Percentiles rank a stretch among this genome's conserved stretches.
Evolutionary conservation across 2,329 filamentous ascomycete species (phyloP).

Genomic region (Xylaria sp.): DNA sequence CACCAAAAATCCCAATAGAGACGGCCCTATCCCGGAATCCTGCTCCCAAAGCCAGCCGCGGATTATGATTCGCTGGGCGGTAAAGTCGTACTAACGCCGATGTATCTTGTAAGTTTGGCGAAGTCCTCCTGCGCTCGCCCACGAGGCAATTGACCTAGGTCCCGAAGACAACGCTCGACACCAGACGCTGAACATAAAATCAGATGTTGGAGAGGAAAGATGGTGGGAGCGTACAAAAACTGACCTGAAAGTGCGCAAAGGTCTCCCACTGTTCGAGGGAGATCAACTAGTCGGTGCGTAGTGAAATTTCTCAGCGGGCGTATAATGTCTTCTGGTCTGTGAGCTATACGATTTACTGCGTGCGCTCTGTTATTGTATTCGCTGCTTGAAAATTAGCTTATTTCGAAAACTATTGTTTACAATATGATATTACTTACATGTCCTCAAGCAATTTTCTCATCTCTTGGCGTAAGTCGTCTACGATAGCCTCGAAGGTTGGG

Average conservation of each 20-base stretch:
- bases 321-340: neutral
- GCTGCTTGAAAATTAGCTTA: neutral
- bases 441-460: no score
- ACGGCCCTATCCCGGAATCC: neutral
- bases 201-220: neutral
- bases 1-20: neutral
- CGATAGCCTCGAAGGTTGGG: no score
- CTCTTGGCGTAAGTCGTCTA: no score
- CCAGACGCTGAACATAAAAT: neutral
- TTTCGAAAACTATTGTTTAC: neutral
- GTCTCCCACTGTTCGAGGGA: neutral
- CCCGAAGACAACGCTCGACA: neutral
- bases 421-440: neutral
- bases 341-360: accelerated
- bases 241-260: neutral
- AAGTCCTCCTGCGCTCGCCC: neutral
- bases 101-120: neutral
- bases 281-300: neutral
- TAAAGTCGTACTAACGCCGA: neutral
- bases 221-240: neutral
- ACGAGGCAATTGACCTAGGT: neutral
- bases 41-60: neutral
- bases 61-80: neutral
- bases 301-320: neutral
- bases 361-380: neutral